Conservation (phyloP, 116 monocot species). For the Zostera marina region DNA sequence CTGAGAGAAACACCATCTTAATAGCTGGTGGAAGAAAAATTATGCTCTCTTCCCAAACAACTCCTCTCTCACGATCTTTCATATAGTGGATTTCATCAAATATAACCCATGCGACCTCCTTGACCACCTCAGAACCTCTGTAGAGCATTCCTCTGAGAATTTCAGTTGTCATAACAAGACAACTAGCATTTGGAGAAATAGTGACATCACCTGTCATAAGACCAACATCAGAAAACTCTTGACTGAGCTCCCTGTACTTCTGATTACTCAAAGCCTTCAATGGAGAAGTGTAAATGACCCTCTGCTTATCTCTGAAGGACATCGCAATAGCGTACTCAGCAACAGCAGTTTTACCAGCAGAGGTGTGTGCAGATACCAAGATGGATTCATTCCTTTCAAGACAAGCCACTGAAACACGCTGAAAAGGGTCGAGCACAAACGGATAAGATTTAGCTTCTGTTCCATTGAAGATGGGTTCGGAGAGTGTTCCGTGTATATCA, state of each 20-base stretch:
- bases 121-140: constrained; percentile 87
- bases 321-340: constrained; percentile 95
- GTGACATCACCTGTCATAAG: constrained; percentile 99
- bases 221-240: constrained; percentile 94
- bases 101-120: constrained; percentile 99
- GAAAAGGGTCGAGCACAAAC: constrained; percentile 82
- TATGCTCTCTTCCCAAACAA: constrained; percentile 99
- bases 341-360: constrained; percentile 82
- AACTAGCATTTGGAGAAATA: constrained; percentile 80
- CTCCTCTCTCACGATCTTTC: constrained; percentile 98
- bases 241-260: constrained; percentile 88
- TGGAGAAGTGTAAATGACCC: constrained; percentile 95
- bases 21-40: constrained; percentile 90
- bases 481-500: constrained; percentile 48
- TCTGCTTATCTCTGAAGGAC: constrained; percentile 82
- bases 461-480: constrained; percentile 45
- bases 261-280: constrained; percentile 96
- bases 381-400: constrained; percentile 83
- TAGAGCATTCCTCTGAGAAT: constrained; percentile 94
- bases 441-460: constrained; percentile 75
- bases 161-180: constrained; percentile 96
- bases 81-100: constrained; percentile 99
- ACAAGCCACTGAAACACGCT: constrained; percentile 68
- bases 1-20: constrained; percentile 98
- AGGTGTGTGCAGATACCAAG: constrained; percentile 89